These are phyloP conservation scores for Plasmopara muralis DNA, from an alignment of 352 stramenopile species.

Conservation along the genomic window DNA sequence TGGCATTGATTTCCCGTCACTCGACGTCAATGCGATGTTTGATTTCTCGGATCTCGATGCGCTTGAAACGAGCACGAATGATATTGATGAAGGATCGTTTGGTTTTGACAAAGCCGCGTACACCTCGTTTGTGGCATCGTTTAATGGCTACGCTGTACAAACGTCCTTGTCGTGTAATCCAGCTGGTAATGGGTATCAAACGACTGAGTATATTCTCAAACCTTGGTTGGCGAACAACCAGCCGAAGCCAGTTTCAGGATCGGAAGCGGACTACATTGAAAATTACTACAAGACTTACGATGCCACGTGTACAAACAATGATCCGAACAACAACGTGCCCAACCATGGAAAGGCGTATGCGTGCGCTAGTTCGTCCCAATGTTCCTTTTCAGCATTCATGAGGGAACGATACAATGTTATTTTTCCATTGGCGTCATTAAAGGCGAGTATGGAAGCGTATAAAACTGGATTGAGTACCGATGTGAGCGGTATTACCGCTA, in stretches of 20 bases:
- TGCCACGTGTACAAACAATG: background rate
- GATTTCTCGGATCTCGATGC: constrained; percentile 41
- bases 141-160: constrained; percentile 32
- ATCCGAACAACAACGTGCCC: background rate
- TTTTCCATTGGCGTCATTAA: constrained; percentile 9
- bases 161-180: constrained; percentile 4
- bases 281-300: constrained; percentile 4
- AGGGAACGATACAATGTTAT: constrained; percentile 6
- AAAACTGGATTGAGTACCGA: constrained; percentile 26
- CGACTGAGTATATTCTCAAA: background rate
- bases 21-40: constrained; percentile 29
- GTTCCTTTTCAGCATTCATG: constrained; percentile 17
- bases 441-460: constrained; percentile 24
- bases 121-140: constrained; percentile 6
- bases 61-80: constrained; percentile 23
- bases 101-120: constrained; percentile 5
- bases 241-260: background rate
- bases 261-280: constrained; percentile 3
- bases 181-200: background rate
- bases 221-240: constrained; percentile 1
- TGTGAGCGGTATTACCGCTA: constrained; percentile 23
- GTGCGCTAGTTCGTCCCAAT: constrained; percentile 1
- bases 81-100: constrained; percentile 23
- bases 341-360: background rate
- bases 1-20: constrained; percentile 43